phyloP scores from a whole-genome alignment of 805 yeast genomes.

The Myxozyma vanderwaltii region DNA sequence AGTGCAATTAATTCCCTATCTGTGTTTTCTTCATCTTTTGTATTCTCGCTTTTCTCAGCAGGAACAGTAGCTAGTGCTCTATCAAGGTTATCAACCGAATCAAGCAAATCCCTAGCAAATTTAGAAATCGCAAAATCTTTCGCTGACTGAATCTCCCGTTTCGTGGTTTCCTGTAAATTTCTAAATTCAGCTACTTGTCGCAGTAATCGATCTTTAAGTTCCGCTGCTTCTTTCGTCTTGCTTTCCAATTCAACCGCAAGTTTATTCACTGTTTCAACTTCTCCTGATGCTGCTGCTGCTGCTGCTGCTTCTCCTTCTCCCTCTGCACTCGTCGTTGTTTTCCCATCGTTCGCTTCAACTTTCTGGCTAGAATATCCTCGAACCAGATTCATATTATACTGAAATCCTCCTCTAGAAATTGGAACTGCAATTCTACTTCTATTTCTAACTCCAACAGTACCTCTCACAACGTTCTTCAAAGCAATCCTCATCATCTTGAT shows the following conservation, averaged over 20 bases:
- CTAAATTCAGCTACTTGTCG: conserved; percentile 91
- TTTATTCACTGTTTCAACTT: neutral
- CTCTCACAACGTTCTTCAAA: no score
- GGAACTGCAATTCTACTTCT: no score
- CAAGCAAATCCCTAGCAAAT: conserved; percentile 86
- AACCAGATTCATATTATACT: no score
- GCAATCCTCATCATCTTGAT: no score
- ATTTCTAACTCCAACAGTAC: no score
- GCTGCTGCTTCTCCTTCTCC: neutral
- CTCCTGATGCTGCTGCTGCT: neutral
- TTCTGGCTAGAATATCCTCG: no score
- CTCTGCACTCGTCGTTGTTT: neutral
- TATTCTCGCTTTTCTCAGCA: conserved; percentile 36
- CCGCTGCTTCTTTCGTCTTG: conserved; percentile 50
- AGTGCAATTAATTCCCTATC: conserved; percentile 70
- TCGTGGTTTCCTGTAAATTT: conserved; percentile 86
- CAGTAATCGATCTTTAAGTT: conserved; percentile 77
- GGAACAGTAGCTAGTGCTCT: conserved; percentile 75
- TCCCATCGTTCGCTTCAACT: neutral
- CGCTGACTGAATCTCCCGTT: conserved; percentile 82
- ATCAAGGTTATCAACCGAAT: conserved; percentile 85
- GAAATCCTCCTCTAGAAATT: no score
- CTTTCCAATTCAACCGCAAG: neutral
- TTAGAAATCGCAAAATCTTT: conserved; percentile 88
- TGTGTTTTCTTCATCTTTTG: conserved; percentile 48